A percentile compares a stretch with the other conserved stretches of the same genome.
These are phyloP conservation scores for Neofusicoccum parvum DNA, from an alignment of 2,329 filamentous ascomycete genomes.

Conservation along the genomic window DNA sequence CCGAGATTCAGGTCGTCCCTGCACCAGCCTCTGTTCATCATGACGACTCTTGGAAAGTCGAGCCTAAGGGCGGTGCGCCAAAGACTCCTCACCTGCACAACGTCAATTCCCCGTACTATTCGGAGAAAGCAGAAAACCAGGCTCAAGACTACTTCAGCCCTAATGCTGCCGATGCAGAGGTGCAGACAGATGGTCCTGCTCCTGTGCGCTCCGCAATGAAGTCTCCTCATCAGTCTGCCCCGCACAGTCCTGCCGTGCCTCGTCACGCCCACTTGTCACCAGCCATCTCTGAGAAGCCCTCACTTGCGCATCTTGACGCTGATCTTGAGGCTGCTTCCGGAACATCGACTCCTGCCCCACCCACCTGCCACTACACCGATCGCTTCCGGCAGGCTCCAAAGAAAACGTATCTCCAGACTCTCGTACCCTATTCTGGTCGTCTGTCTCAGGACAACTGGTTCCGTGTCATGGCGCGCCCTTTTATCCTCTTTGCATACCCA, in stretches of 20 bases:
- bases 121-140: slow-evolving; percentile 25
- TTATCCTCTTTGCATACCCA: slow-evolving; percentile 85
- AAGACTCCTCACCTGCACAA: slow-evolving; percentile 39
- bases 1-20: slow-evolving; percentile 12
- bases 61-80: slow-evolving; percentile 27
- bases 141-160: slow-evolving; percentile 30
- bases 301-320: neutral
- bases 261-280: slow-evolving; percentile 10
- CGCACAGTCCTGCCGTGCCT: neutral
- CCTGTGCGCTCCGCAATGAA: slow-evolving; percentile 11
- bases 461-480: slow-evolving; percentile 75
- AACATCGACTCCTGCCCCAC: slow-evolving; percentile 1
- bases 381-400: slow-evolving; percentile 67
- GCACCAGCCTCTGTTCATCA: slow-evolving; percentile 19
- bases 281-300: slow-evolving; percentile 9
- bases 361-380: slow-evolving; percentile 62
- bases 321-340: slow-evolving; percentile 3
- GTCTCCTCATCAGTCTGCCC: neutral
- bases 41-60: slow-evolving; percentile 21
- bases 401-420: slow-evolving; percentile 72
- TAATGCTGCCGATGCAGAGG: neutral
- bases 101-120: slow-evolving; percentile 42
- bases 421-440: slow-evolving; percentile 77
- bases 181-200: neutral
- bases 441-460: slow-evolving; percentile 78